Evolutionary conservation across 495 filamentous ascomycete genomes (phyloP).

Genomic region (Lophiotrema nucula): DNA sequence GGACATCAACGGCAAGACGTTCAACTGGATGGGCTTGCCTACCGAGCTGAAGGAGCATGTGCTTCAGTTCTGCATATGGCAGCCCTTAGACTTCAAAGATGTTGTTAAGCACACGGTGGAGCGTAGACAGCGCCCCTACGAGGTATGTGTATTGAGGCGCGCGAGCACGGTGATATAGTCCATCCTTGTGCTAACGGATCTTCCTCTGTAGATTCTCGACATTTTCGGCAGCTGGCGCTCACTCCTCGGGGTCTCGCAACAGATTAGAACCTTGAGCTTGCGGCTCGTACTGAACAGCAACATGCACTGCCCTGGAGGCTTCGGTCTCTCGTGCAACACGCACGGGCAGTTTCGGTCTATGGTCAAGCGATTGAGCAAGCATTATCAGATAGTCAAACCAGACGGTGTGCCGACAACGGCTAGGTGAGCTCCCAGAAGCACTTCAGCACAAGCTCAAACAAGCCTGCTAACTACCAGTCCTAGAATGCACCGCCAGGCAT

Average conservation of each 20-base stretch:
- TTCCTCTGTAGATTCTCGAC: not conserved
- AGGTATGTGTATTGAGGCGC: too few species aligned
- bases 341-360: not conserved
- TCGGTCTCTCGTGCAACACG: not conserved
- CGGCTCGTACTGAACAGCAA: not conserved
- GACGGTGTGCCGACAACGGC: not conserved
- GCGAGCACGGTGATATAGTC: too few species aligned
- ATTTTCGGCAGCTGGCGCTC: not conserved
- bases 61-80: not conserved
- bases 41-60: constrained; percentile 11
- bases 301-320: not conserved
- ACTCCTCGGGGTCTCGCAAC: not conserved
- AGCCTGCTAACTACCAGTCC: too few species aligned
- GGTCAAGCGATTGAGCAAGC: not conserved
- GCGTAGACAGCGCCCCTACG: too few species aligned
- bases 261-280: not conserved
- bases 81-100: too few species aligned
- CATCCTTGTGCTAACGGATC: too few species aligned
- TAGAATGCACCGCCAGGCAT: too few species aligned
- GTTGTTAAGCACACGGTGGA: too few species aligned
- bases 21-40: constrained; percentile 6
- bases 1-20: constrained; percentile 2
- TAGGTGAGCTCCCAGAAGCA: not conserved
- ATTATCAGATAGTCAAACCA: not conserved
- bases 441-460: not conserved